Evolutionary conservation across 495 filamentous ascomycete species (phyloP).

Genomic region (Hyaloscypha finlandica): DNA sequence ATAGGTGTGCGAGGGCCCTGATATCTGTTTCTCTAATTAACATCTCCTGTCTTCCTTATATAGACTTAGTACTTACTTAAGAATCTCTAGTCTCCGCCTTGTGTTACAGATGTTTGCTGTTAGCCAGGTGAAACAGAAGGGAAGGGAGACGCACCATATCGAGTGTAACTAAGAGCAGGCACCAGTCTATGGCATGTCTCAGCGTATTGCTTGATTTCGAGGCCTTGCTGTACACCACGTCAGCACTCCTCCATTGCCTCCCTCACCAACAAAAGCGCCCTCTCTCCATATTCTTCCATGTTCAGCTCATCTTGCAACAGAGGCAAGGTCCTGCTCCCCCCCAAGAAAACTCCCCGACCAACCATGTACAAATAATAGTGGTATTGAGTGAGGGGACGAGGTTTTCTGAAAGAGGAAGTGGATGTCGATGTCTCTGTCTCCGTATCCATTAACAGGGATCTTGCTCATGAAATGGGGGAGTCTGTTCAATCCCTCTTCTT

Average conservation of each 20-base stretch:
- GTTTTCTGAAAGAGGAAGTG: conserved; percentile 57
- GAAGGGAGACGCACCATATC: conserved; percentile 50
- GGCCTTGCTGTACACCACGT: conserved; percentile 34
- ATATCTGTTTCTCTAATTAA: conserved; percentile 30
- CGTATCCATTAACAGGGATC: conserved; percentile 46
- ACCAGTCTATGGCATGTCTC: conserved; percentile 63
- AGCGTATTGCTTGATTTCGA: conserved; percentile 61
- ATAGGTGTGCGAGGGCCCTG: conserved; percentile 55
- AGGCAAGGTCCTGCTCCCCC: conserved; percentile 59
- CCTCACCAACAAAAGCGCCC: no score
- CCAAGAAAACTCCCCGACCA: conserved; percentile 60
- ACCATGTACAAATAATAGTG: conserved; percentile 60
- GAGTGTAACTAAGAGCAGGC: conserved; percentile 60
- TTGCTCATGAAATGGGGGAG: conserved; percentile 58
- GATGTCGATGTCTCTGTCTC: conserved; percentile 48
- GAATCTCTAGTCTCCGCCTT: conserved; percentile 73
- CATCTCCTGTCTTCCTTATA: background rate
- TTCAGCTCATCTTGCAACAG: conserved; percentile 43
- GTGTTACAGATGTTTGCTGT: conserved; percentile 46
- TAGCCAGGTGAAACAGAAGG: background rate
- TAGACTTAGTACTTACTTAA: conserved; percentile 40
- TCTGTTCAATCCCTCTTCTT: conserved; percentile 52
- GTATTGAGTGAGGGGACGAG: conserved; percentile 48
- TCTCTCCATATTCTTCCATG: conserved; percentile 23
- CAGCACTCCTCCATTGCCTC: no score